Conservation (phyloP, 495 filamentous ascomycete genomes). For the Corynascus novoguineensis region DNA sequence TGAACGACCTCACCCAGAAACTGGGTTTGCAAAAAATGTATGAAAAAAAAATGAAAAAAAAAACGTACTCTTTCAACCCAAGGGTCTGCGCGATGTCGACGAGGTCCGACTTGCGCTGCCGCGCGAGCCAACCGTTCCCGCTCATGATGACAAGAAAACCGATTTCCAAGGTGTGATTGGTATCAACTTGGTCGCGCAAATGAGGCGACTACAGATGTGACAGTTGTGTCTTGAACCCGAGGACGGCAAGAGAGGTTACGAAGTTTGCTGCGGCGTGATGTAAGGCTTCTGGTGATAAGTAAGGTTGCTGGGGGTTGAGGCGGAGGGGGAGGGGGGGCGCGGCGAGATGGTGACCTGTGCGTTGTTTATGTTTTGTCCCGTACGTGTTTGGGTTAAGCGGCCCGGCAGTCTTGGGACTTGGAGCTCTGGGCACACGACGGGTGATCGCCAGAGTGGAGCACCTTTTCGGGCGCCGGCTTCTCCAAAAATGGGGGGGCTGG, state of each 20-base stretch:
- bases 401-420: neutral
- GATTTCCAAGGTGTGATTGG: neutral
- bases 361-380: conserved; percentile 17
- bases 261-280: neutral
- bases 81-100: conserved; percentile 66
- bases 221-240: neutral
- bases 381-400: conserved; percentile 7
- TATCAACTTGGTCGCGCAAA: conserved; percentile 25
- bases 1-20: neutral
- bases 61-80: conserved; percentile 64
- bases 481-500: conserved; percentile 20
- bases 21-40: neutral
- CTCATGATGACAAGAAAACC: conserved; percentile 27
- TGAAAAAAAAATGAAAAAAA: neutral
- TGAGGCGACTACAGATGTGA: conserved; percentile 30
- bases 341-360: neutral
- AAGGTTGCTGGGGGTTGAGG: conserved; percentile 2
- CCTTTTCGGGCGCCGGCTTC: neutral
- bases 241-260: neutral
- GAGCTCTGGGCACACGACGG: neutral
- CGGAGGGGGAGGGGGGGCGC: conserved; percentile 4
- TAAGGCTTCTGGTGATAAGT: conserved; percentile 7
- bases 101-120: conserved; percentile 80
- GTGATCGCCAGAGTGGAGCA: neutral
- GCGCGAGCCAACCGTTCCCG: conserved; percentile 65